A percentile compares a stretch with the other conserved stretches of the same genome.
Conservation (phyloP, 495 filamentous ascomycete genomes). For the Hyaloscypha variabilis region DNA sequence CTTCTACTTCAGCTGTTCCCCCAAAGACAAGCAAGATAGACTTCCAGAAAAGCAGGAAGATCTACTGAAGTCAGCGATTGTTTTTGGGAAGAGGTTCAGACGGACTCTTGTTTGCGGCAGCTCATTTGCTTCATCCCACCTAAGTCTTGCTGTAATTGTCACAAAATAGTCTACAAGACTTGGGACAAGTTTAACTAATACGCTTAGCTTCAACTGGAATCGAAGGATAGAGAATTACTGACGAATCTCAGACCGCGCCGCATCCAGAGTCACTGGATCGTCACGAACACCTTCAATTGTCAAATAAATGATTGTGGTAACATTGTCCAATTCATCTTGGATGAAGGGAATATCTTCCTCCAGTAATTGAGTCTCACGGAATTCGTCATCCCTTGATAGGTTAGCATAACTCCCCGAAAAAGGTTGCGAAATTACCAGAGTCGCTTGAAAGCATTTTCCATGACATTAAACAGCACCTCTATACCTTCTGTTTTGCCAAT, state of each 20-base stretch:
- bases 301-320: constrained; percentile 73
- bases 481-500: constrained; percentile 64
- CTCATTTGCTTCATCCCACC: constrained; percentile 82
- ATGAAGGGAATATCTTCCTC: constrained; percentile 35
- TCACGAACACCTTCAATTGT: constrained; percentile 67
- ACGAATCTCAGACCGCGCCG: constrained; percentile 44
- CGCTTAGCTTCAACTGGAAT: not conserved
- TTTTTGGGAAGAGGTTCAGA: not conserved
- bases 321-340: constrained; percentile 59
- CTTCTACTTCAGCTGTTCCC: constrained; percentile 67
- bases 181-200: constrained; percentile 61
- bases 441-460: constrained; percentile 60
- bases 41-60: constrained; percentile 90
- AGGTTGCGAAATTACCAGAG: constrained; percentile 42
- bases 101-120: constrained; percentile 51
- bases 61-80: constrained; percentile 34
- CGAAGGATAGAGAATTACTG: constrained; percentile 32
- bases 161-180: constrained; percentile 73
- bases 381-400: constrained; percentile 31
- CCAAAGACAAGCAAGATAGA: constrained; percentile 84
- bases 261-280: constrained; percentile 42
- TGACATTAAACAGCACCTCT: constrained; percentile 58
- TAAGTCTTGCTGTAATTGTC: constrained; percentile 71
- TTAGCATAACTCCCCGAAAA: constrained; percentile 31
- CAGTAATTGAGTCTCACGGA: constrained; percentile 24